phyloP scores from a whole-genome alignment of 371 early-diverging fungal genomes.

The Apophysomyces sp. region DNA sequence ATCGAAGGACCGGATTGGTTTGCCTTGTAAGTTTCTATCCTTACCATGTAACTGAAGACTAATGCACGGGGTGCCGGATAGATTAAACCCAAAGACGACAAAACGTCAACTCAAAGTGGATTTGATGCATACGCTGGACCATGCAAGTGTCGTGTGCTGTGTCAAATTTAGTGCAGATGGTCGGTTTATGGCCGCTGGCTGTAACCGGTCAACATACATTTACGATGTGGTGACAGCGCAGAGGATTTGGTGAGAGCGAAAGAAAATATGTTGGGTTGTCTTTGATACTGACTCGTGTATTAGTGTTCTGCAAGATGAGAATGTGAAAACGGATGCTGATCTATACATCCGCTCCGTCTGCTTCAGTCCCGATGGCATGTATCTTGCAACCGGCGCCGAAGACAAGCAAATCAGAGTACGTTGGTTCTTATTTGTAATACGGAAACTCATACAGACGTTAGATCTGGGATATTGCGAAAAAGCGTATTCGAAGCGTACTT shows the following conservation, averaged over 20 bases:
- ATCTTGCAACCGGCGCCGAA: conserved; percentile 96
- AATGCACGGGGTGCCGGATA: conserved; percentile 6
- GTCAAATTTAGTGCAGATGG: conserved; percentile 92
- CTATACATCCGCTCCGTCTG: conserved; percentile 95
- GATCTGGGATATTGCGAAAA: conserved; percentile 81
- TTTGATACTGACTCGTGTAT: not conserved
- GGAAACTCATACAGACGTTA: conserved; percentile 9
- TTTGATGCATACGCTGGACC: conserved; percentile 81
- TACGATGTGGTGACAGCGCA: conserved; percentile 79
- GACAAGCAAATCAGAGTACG: conserved; percentile 90
- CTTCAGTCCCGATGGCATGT: conserved; percentile 93
- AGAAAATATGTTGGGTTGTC: not conserved
- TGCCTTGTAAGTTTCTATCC: conserved; percentile 63
- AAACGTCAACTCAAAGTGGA: conserved; percentile 73
- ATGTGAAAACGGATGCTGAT: conserved; percentile 73
- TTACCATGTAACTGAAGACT: not conserved
- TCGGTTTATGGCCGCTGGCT: conserved; percentile 89
- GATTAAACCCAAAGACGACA: conserved; percentile 67
- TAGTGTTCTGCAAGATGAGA: conserved; percentile 80
- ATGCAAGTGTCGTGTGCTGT: conserved; percentile 90
- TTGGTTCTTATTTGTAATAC: not conserved
- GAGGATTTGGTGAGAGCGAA: conserved; percentile 53
- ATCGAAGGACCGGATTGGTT: conserved; percentile 93
- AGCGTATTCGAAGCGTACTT: conserved; percentile 66
- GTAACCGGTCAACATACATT: conserved; percentile 85